These are phyloP conservation scores for Sordaria brevicollis DNA, from an alignment of 495 filamentous ascomycete genomes.

Conservation along the genomic window DNA sequence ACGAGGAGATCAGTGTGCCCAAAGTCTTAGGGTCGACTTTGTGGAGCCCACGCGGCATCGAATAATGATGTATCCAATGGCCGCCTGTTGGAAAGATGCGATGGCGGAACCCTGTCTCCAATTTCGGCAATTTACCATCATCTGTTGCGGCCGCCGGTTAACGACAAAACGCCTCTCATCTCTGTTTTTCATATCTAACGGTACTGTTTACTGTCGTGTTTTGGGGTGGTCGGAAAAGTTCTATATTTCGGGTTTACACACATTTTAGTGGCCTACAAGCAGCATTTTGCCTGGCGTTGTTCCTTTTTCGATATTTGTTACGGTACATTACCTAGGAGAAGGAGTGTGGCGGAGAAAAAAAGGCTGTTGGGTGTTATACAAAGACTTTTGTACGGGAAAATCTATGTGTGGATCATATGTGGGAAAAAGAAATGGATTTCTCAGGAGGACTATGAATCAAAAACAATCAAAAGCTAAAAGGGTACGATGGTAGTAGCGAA, in stretches of 20 bases:
- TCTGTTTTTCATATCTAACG: background rate
- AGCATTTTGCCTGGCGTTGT: background rate
- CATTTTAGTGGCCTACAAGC: background rate
- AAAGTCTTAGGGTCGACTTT: background rate
- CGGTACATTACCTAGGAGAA: background rate
- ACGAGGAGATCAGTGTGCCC: background rate
- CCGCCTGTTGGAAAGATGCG: background rate
- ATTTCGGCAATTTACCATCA: background rate
- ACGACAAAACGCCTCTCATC: background rate
- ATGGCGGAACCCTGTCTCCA: background rate
- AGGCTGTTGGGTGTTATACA: background rate
- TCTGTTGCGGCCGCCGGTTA: background rate
- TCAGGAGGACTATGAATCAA: background rate
- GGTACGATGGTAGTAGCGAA: background rate
- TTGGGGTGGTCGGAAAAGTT: background rate
- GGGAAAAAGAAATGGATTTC: background rate
- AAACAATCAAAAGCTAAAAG: background rate
- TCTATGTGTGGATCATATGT: background rate
- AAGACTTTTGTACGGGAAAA: background rate
- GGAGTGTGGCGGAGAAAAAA: background rate
- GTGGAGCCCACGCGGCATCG: background rate
- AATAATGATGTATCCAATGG: background rate
- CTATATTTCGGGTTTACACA: background rate
- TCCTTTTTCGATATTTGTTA: background rate
- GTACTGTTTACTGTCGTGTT: background rate